Base-by-base conservation (phyloP, 176 grass and related monocot genomes). In the Zoysia pacifica region DNA sequence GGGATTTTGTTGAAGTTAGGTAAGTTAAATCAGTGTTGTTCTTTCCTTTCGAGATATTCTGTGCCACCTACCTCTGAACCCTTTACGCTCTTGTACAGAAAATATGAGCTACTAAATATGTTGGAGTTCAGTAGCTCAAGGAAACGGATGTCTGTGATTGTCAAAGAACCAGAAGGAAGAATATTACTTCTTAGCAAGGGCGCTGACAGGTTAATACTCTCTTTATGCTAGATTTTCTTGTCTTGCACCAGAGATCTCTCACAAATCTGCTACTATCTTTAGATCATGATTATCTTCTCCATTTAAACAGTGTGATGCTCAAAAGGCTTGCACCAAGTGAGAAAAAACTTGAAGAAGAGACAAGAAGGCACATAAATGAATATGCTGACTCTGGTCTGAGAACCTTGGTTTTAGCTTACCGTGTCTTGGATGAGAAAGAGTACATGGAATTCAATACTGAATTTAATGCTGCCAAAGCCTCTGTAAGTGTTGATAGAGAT, bases 141-240 rank as follows among this genome's bases (percentile, higher is more conserved):
- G 54, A 99, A 86, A 67, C 89, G 93, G 69, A 99, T 99, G 97
- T 99, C 97, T 88, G 97, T 96, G 67, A 90, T 96, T 76, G 93
- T 96, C 46, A 87, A 72, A 77, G 97, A 99, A 15, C 82, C 80
- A 66, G 90, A 94, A 59, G 97, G 87, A 67, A 94, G 77, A 60
- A 83, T 99, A 85, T 74, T 96, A 79, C 72, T 99, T 59, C 68
- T 99, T 63, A 95, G 86, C 82, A 99, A 99, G 84, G 97, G 97
- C 0, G 97, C 97, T 62, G 97, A 99, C 67, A 99, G 88, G 97
- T 99, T 63, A 73, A 64, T 76, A 53, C 74, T 56, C 18, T 53
- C 48, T 52, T 82, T 71, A 74, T 49, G 41, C 75, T 84, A 80
- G 60, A 86, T 59, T 76, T 83, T 35, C 28, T 42, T 51, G 68